Evolutionary conservation across 139 green algal species (phyloP).

Genomic region (Tetraselmis striata): DNA sequence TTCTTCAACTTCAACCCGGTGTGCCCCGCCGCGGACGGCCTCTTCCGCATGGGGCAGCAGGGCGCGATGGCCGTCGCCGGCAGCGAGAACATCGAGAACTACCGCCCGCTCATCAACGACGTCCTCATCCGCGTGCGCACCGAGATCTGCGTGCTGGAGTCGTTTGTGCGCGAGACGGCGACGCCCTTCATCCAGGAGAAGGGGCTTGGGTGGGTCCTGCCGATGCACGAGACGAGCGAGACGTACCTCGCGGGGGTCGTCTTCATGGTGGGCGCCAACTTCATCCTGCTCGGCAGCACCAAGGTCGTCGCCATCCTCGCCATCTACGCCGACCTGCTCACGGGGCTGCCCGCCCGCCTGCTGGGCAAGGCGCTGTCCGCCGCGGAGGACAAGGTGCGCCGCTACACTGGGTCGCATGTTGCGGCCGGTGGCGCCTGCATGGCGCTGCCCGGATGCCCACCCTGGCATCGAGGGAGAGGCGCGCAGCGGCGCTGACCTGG

Average conservation of each 20-base stretch:
- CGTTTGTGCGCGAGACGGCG: slow-evolving; percentile 19
- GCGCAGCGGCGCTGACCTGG: too few relatives aligned
- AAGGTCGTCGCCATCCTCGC: slow-evolving; percentile 28
- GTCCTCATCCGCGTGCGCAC: slow-evolving; percentile 26
- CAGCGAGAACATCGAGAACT: slow-evolving; percentile 27
- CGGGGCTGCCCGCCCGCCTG: neutral
- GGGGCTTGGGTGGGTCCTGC: slow-evolving; percentile 22
- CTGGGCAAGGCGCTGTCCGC: slow-evolving; percentile 2
- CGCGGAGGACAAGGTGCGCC: neutral
- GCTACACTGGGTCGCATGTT: too few relatives aligned
- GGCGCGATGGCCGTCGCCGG: slow-evolving; percentile 8
- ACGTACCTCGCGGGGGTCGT: slow-evolving; percentile 26
- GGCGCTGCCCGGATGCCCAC: too few relatives aligned
- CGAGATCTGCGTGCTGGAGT: slow-evolving; percentile 25
- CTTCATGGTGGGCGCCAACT: slow-evolving; percentile 27
- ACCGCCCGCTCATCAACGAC: slow-evolving; percentile 28
- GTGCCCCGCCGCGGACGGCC: slow-evolving; percentile 16
- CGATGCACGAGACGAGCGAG: slow-evolving; percentile 20
- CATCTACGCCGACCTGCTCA: slow-evolving; percentile 27
- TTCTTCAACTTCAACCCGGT: slow-evolving; percentile 25
- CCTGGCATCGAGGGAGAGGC: too few relatives aligned
- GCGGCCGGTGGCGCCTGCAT: too few relatives aligned
- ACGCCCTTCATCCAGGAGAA: slow-evolving; percentile 26
- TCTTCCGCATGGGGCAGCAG: slow-evolving; percentile 21
- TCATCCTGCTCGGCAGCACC: slow-evolving; percentile 26